These are phyloP conservation scores for Alternaria sp. DNA, from an alignment of 2,329 filamentous ascomycete genomes.

Conservation along the genomic window DNA sequence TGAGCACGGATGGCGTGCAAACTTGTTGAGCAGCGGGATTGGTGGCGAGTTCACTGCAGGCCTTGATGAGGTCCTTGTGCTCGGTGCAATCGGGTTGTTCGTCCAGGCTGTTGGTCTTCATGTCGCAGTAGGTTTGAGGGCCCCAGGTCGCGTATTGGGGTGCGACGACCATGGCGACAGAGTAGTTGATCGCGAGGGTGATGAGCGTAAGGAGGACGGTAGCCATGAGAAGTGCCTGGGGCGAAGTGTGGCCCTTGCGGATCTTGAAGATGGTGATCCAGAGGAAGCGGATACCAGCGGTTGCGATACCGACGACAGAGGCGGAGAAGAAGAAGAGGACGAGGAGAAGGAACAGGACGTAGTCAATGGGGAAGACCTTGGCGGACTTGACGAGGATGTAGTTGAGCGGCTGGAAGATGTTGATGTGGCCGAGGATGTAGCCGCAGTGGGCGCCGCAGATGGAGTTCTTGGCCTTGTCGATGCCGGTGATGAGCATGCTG, in stretches of 20 bases:
- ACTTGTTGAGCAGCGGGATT: slow-evolving; percentile 76
- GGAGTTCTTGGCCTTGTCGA: slow-evolving; percentile 97
- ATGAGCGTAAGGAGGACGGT: slow-evolving; percentile 91
- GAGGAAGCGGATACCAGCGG: slow-evolving; percentile 91
- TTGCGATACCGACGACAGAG: slow-evolving; percentile 84
- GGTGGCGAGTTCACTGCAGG: slow-evolving; percentile 79
- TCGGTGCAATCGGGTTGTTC: slow-evolving; percentile 77
- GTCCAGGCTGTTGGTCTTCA: slow-evolving; percentile 66
- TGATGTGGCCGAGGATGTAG: slow-evolving; percentile 86
- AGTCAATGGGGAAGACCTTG: slow-evolving; percentile 88
- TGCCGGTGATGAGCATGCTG: slow-evolving; percentile 92
- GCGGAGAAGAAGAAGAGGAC: slow-evolving; percentile 88
- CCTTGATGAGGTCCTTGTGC: slow-evolving; percentile 73
- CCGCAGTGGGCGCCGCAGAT: slow-evolving; percentile 89
- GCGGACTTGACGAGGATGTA: slow-evolving; percentile 84
- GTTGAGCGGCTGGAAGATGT: slow-evolving; percentile 95
- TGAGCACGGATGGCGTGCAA: slow-evolving; percentile 90
- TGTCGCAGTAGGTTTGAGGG: slow-evolving; percentile 90
- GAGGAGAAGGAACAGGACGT: slow-evolving; percentile 83
- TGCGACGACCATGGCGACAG: slow-evolving; percentile 89
- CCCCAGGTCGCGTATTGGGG: slow-evolving; percentile 95
- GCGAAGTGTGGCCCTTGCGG: slow-evolving; percentile 84
- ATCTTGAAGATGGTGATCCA: slow-evolving; percentile 95
- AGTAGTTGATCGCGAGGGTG: slow-evolving; percentile 90
- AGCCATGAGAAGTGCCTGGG: slow-evolving; percentile 88